These are phyloP conservation scores for Aspergillus quadricinctus DNA, from an alignment of 2,329 filamentous ascomycete genomes.

Conservation along the genomic window DNA sequence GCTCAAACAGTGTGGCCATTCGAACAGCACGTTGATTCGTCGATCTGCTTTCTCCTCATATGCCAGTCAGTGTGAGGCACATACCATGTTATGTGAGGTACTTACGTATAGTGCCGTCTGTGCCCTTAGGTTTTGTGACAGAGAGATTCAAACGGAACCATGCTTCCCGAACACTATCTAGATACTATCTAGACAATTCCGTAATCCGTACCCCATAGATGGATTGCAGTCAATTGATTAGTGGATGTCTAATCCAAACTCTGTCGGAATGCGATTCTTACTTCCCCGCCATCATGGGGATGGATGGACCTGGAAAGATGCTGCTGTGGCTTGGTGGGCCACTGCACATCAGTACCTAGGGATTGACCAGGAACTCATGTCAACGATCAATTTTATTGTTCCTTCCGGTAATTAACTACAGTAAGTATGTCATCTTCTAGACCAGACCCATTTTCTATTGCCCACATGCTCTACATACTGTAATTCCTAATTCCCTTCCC, in stretches of 20 bases:
- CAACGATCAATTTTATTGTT: background rate
- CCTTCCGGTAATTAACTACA: background rate
- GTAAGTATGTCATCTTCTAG: background rate
- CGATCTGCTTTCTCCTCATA: slow-evolving; percentile 19
- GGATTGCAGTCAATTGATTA: slow-evolving; percentile 2
- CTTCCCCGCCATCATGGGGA: slow-evolving; percentile 17
- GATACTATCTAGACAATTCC: background rate
- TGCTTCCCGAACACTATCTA: background rate
- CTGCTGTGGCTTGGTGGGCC: background rate
- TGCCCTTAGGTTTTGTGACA: slow-evolving; percentile 31
- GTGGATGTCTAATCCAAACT: slow-evolving; percentile 15
- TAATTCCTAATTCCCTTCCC: slow-evolving; percentile 13
- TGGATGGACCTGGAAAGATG: background rate
- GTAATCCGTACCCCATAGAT: slow-evolving; percentile 1
- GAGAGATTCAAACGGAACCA: slow-evolving; percentile 12
- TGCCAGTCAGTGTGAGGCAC: background rate
- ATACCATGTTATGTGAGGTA: background rate
- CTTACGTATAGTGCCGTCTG: slow-evolving; percentile 10
- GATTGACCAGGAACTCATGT: background rate
- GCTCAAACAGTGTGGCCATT: slow-evolving; percentile 8
- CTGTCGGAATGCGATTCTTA: slow-evolving; percentile 15
- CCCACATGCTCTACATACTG: slow-evolving; percentile 8
- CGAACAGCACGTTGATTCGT: slow-evolving; percentile 26
- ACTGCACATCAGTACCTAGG: background rate
- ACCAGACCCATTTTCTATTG: slow-evolving; percentile 1